Evolutionary conservation across 345 rosid genomes (phyloP), one percentile per base, ranked within the genome.

Genomic region (Crucihimalaya himalaica): DNA sequence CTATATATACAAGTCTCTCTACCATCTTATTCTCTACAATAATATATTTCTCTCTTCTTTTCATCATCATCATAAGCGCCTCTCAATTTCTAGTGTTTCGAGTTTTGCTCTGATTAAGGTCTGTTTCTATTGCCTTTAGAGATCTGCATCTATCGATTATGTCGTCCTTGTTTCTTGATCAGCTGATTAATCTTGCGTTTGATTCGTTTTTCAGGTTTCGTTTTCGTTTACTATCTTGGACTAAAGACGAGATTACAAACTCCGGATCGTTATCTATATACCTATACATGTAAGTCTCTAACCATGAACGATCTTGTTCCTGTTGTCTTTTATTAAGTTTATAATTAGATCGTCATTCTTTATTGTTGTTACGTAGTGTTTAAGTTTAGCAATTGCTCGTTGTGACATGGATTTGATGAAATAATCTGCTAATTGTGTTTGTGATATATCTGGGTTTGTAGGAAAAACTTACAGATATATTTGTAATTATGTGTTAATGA

Each of bases 181-280:
- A 45, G 19, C 37, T 52, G 19, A 70, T 19, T 66, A 29, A 48
- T 45, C 16, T 45, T 42, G 48, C 25, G n/a, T 45, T 54, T 69
- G 52, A 10, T 70, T 46, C 8, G 34, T 76, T 76, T 35, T 55
- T 63, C 80, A 76, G 80, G 66, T 61, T 76, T 23, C 42, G 10
- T 75, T 59, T 40, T 42, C 18, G 54, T 47, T 65, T 37, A 3
- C 6, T 58, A 28, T 40, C 21, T 40, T 37, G 21, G 31, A 23
- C 28, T 5, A 3, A 16, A 21, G 4, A 54, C 35, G 71, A 46
- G 48, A 63, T 18, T 2, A 5, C 1, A 14, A 62, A 9, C 52
- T 35, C 37, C 46, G 19, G 71, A 63, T 76, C 66, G 28, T 10
- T 18, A 32, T 76, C 65, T 54, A 46, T 63, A 35, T 23, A 13